These are phyloP conservation scores for Auriscalpium orientale DNA, from an alignment of 768 basidiomycete species.

Conservation along the genomic window DNA sequence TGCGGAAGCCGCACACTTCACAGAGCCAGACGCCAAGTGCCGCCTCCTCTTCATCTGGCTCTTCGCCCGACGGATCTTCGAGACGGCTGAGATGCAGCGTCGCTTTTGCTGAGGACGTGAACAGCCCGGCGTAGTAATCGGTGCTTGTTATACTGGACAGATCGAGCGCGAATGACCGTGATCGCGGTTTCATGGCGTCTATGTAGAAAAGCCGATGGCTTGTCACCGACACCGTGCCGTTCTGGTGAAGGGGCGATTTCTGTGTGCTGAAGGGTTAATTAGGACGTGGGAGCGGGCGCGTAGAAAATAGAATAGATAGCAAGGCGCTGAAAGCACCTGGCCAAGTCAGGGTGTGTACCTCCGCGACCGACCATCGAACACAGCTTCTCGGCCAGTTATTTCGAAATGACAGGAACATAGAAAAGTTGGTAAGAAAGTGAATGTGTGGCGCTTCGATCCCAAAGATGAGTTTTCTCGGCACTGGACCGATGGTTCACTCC, in stretches of 20 bases:
- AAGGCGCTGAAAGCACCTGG: not conserved
- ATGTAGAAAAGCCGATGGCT: slow-evolving; percentile 85
- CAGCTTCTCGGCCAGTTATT: too few relatives aligned
- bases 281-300: slow-evolving; percentile 5
- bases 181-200: slow-evolving; percentile 39
- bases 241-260: slow-evolving; percentile 76
- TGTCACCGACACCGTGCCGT: slow-evolving; percentile 65
- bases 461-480: too few relatives aligned
- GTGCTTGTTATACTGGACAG: slow-evolving; percentile 64
- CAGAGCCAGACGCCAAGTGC: slow-evolving; percentile 69
- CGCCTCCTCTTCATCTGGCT: slow-evolving; percentile 17
- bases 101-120: slow-evolving; percentile 84
- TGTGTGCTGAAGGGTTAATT: slow-evolving; percentile 50
- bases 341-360: too few relatives aligned
- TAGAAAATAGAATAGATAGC: not conserved
- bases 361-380: too few relatives aligned
- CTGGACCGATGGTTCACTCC: too few relatives aligned
- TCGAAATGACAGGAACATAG: too few relatives aligned
- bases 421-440: too few relatives aligned
- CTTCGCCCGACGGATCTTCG: slow-evolving; percentile 15
- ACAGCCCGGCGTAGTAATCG: slow-evolving; percentile 84
- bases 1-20: slow-evolving; percentile 79
- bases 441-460: too few relatives aligned
- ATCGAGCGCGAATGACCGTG: slow-evolving; percentile 60
- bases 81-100: slow-evolving; percentile 56